Conservation (phyloP, 441 rosid genomes). For the California macrophylla region DNA sequence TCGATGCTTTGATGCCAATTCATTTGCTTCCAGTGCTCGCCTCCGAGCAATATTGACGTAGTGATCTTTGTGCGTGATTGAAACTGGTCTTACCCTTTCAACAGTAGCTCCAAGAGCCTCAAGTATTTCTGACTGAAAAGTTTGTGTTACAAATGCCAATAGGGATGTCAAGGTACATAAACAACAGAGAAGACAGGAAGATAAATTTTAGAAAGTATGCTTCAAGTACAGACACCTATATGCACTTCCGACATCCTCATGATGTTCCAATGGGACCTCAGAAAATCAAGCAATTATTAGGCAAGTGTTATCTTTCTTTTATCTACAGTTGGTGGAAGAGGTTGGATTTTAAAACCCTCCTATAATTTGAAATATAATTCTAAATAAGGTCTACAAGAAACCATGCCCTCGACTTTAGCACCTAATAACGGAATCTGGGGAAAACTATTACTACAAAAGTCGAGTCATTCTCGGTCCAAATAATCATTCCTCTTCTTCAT, state of each 20-base stretch:
- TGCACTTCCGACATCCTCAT: neutral
- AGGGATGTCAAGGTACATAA: neutral
- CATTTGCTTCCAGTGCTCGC: constrained; percentile 72
- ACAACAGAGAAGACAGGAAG: neutral
- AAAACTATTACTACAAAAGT: neutral
- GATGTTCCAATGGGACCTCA: neutral
- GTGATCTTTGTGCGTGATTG: constrained; percentile 84
- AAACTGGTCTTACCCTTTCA: constrained; percentile 87
- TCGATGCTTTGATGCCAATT: constrained; percentile 35
- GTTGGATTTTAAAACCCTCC: neutral
- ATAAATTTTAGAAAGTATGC: neutral
- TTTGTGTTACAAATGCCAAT: constrained; percentile 14
- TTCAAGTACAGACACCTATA: neutral
- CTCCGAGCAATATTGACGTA: constrained; percentile 78
- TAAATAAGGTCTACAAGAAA: neutral
- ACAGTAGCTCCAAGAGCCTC: constrained; percentile 92
- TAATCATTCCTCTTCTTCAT: neutral
- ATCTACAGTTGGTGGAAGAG: neutral
- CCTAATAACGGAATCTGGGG: neutral
- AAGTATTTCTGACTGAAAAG: constrained; percentile 69
- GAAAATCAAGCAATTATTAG: neutral
- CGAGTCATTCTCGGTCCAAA: neutral
- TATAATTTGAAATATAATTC: neutral
- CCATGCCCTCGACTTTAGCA: neutral
- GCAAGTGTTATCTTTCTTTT: neutral